Conservation (phyloP, 164 flowering plant genomes). For the Stephania cephalantha region DNA sequence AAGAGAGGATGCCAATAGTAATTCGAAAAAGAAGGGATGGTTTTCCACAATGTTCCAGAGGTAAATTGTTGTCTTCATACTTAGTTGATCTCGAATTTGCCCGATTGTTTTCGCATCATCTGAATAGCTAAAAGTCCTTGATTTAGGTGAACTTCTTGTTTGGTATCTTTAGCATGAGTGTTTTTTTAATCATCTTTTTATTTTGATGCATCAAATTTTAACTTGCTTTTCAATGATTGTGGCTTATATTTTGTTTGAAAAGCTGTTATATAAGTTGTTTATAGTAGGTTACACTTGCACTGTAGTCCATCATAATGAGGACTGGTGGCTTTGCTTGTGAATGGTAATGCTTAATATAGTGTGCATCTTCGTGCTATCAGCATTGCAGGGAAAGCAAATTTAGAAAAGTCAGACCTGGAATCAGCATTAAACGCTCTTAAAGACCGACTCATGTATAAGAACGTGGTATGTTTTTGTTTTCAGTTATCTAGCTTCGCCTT, state of each 20-base stretch:
- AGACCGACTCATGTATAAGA: slow-evolving; percentile 96
- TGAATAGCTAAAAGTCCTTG: neutral
- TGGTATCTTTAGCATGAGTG: neutral
- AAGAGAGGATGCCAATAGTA: slow-evolving; percentile 42
- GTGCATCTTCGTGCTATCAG: slow-evolving; percentile 33
- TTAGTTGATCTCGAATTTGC: neutral
- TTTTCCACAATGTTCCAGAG: slow-evolving; percentile 95
- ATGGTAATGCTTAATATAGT: slow-evolving; percentile 4
- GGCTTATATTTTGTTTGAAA: neutral
- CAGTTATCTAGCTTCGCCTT: neutral
- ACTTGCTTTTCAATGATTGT: neutral
- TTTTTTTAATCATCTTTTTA: neutral
- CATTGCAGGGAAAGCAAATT: slow-evolving; percentile 86
- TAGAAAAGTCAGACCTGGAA: slow-evolving; percentile 84
- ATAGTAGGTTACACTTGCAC: neutral
- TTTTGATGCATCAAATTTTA: neutral
- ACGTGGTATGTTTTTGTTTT: slow-evolving; percentile 69
- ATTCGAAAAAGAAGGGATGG: slow-evolving; percentile 81
- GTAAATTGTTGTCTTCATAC: slow-evolving; percentile 29
- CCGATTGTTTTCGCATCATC: slow-evolving; percentile 1
- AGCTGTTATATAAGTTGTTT: neutral
- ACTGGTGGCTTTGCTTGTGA: neutral
- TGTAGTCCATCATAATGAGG: neutral
- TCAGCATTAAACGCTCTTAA: slow-evolving; percentile 95
- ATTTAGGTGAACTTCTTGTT: neutral